Conservation (phyloP, 1,284 basidiomycete genomes). For the Fomitopsis schrenkii region DNA sequence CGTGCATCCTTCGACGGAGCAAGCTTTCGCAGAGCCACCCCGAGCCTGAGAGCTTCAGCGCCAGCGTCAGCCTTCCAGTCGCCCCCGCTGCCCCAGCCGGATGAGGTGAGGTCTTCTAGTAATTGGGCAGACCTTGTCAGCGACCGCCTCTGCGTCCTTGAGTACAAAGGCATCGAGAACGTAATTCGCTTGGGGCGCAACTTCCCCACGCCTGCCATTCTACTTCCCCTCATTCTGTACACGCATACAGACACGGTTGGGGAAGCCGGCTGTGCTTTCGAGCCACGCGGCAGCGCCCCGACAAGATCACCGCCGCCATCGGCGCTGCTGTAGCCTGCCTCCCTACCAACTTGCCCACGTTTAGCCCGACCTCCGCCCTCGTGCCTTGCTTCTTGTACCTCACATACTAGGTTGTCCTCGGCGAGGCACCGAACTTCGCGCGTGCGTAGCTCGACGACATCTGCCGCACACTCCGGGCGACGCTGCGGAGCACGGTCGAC, state of each 20-base stretch:
- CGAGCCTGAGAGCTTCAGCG: too few relatives aligned
- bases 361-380: constrained; percentile 41
- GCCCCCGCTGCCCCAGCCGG: too few relatives aligned
- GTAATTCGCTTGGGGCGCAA: constrained; percentile 59
- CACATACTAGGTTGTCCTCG: constrained; percentile 61
- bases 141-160: constrained; percentile 58
- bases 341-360: constrained; percentile 38
- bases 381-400: constrained; percentile 43
- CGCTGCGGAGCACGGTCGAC: constrained; percentile 29
- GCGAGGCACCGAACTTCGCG: constrained; percentile 41
- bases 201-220: neutral
- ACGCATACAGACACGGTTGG: constrained; percentile 60
- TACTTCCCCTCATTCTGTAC: neutral
- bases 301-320: constrained; percentile 56
- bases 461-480: too few relatives aligned
- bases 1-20: too few relatives aligned
- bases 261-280: constrained; percentile 63
- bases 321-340: constrained; percentile 61
- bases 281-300: constrained; percentile 58
- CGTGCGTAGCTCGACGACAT: constrained; percentile 32
- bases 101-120: constrained; percentile 53
- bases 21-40: too few relatives aligned
- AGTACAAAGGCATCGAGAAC: constrained; percentile 40
- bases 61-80: too few relatives aligned
- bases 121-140: constrained; percentile 54